Evolutionary conservation across 768 basidiomycete genomes (phyloP).

Genomic region (Macrolepiota albuminosa): DNA sequence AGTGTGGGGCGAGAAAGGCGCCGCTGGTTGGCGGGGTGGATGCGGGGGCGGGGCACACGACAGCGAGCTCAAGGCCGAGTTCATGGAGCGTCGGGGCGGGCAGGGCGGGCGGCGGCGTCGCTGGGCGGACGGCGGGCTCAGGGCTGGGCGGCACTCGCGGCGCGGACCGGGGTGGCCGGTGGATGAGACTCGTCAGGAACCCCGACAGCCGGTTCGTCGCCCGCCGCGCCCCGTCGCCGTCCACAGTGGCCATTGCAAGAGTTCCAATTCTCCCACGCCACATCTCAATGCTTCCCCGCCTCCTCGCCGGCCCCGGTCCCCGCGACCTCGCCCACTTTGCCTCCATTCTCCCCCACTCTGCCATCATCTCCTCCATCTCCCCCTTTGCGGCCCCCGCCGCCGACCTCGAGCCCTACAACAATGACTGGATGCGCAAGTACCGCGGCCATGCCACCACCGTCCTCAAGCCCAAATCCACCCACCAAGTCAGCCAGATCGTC

Average conservation of each 20-base stretch:
- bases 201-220: constrained; percentile 65
- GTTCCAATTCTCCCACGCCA: constrained; percentile 9
- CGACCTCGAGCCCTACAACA: constrained; percentile 78
- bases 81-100: constrained; percentile 70
- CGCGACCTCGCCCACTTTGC: constrained; percentile 65
- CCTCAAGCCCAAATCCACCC: constrained; percentile 80
- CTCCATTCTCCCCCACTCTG: constrained; percentile 54
- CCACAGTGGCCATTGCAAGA: constrained; percentile 20
- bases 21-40: constrained; percentile 73
- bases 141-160: constrained; percentile 11
- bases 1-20: constrained; percentile 77
- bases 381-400: constrained; percentile 41
- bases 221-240: not conserved
- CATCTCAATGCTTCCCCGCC: constrained; percentile 11
- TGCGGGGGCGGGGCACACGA: constrained; percentile 68
- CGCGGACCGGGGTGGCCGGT: constrained; percentile 37
- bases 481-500: constrained; percentile 86
- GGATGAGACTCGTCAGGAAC: constrained; percentile 78
- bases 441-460: constrained; percentile 80
- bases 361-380: constrained; percentile 65
- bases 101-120: constrained; percentile 68
- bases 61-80: constrained; percentile 67
- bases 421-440: constrained; percentile 97
- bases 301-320: not conserved
- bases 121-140: constrained; percentile 44